Base-by-base conservation (phyloP, 495 filamentous ascomycete genomes). In the Penicillium paxilli region DNA sequence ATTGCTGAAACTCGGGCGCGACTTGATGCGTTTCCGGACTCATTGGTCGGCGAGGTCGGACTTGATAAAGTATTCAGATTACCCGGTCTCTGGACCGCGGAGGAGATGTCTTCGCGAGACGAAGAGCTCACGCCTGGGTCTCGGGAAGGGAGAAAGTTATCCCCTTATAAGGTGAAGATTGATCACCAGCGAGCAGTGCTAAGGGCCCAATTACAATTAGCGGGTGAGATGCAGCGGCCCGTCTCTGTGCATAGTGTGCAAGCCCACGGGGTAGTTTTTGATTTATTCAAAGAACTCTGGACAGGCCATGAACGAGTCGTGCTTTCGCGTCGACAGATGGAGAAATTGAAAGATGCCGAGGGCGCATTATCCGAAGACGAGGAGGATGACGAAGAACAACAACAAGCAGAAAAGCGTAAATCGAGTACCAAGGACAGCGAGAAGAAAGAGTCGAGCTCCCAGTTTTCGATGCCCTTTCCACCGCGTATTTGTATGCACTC, bases 401-500 rank as follows among this genome's bases (percentile, higher is more conserved):
- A 42, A 12, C 20, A 46, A 30, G 19, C 52, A 32, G 40, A 54
- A 20, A 1, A 42, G 10, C 20, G 41, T 30, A 17, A 2, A 46
- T 1, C 22, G 9, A 32, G 25, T n/a, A n/a, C n/a, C 19, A 48
- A 32, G 19, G n/a, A 12, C 4, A 17, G 5, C 33, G 14, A 35
- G 19, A 45, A n/a, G 5, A 5, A 26, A 48, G 24, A 59, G 54
- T n/a, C 78, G n/a, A n/a, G n/a, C n/a, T n/a, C n/a, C n/a, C n/a
- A n/a, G n/a, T n/a, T n/a, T n/a, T n/a, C n/a, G 35, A 76, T 80
- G 40, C 88, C 88, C 0, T 98, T 88, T 63, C 94, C 94, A 8
- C 92, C 93, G 2, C 82, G 92, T 26, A 87, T 98, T 60, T 98
- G 94, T 64, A 79, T 98, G 60, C 94, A 98, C 70, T 96, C 92